A percentile compares a stretch with the other conserved stretches of the same genome.
Conservation (phyloP, 495 filamentous ascomycete species). For the Cladorrhinum samala region DNA sequence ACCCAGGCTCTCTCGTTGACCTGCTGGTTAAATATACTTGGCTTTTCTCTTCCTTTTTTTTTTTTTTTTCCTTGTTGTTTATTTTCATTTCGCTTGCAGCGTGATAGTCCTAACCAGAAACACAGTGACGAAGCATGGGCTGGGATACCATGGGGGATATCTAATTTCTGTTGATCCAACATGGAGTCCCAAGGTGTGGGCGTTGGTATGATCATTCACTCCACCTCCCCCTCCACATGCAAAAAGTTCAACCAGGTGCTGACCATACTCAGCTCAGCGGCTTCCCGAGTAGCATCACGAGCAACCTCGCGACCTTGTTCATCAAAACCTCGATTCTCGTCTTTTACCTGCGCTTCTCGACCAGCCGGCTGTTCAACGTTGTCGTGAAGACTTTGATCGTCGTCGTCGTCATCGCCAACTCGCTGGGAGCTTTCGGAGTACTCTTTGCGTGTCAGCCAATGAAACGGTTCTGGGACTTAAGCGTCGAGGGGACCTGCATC, state of each 20-base stretch:
- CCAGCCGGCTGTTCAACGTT: constrained; percentile 9
- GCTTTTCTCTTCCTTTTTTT: no score
- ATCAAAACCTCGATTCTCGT: constrained; percentile 18
- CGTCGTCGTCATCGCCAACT: constrained; percentile 10
- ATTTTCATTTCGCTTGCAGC: background rate
- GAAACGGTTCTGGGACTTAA: constrained; percentile 7
- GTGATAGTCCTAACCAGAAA: background rate
- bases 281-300: constrained; percentile 9
- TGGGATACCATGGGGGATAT: background rate
- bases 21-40: no score
- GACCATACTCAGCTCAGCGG: constrained; percentile 4
- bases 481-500: constrained; percentile 1
- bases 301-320: constrained; percentile 14
- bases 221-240: background rate
- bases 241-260: background rate
- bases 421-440: constrained; percentile 8
- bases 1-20: no score
- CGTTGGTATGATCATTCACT: background rate
- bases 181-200: background rate
- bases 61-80: no score
- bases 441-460: constrained; percentile 20
- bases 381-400: constrained; percentile 12
- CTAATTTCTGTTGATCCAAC: background rate
- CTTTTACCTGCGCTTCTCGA: constrained; percentile 23
- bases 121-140: background rate